phyloP scores from a whole-genome alignment of 345 rosid genomes.

The Gossypium raimondii region DNA sequence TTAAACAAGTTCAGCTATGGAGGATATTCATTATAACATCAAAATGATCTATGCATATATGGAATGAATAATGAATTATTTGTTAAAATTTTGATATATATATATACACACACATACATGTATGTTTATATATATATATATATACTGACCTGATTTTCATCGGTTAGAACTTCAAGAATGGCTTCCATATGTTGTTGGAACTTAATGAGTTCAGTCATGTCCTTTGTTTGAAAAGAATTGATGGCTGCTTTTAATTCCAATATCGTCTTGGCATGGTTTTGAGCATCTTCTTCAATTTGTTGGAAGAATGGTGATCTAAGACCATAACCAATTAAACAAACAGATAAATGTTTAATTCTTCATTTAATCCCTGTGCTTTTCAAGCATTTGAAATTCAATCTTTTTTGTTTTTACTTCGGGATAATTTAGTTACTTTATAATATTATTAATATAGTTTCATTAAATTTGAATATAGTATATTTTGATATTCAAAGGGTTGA shows the following conservation, averaged over 20 bases:
- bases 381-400: too few relatives aligned
- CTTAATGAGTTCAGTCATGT: slow-evolving; percentile 49
- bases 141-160: slow-evolving; percentile 68
- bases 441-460: too few relatives aligned
- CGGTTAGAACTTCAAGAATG: slow-evolving; percentile 49
- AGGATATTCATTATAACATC: not conserved
- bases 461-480: too few relatives aligned
- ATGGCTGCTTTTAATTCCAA: slow-evolving; percentile 39
- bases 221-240: slow-evolving; percentile 41
- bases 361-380: too few relatives aligned
- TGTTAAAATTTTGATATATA: too few relatives aligned
- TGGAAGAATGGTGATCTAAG: slow-evolving; percentile 66
- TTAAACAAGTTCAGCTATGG: not conserved
- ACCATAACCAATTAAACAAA: not conserved
- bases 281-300: slow-evolving; percentile 61
- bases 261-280: slow-evolving; percentile 36
- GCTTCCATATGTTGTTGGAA: slow-evolving; percentile 50
- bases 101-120: too few relatives aligned
- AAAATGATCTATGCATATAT: not conserved
- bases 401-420: too few relatives aligned
- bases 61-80: too few relatives aligned
- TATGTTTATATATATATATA: not conserved
- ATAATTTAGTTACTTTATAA: too few relatives aligned
- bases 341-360: too few relatives aligned
- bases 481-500: too few relatives aligned